Evolutionary conservation across 768 basidiomycete genomes (phyloP).

Genomic region (Mycena metata): DNA sequence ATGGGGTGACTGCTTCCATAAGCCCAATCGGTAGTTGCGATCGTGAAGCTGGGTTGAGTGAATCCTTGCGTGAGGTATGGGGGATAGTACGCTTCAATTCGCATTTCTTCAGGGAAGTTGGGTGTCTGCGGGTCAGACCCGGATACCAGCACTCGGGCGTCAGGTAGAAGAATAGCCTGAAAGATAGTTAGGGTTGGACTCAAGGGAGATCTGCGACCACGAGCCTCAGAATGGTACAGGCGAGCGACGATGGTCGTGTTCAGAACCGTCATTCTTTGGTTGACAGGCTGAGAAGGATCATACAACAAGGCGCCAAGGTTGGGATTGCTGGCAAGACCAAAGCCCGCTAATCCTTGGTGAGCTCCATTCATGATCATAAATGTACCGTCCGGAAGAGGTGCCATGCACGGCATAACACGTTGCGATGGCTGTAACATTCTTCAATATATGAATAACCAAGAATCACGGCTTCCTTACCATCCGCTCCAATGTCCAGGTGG

Average conservation of each 20-base stretch:
- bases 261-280: conserved; percentile 76
- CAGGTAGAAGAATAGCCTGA: conserved; percentile 78
- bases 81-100: conserved; percentile 85
- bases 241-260: conserved; percentile 79
- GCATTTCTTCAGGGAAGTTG: conserved; percentile 81
- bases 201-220: background rate
- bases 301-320: conserved; percentile 78
- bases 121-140: conserved; percentile 80
- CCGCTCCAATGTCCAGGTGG: conserved; percentile 86
- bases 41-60: conserved; percentile 71
- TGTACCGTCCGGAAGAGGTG: conserved; percentile 78
- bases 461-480: conserved; percentile 67
- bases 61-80: conserved; percentile 81
- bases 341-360: conserved; percentile 77
- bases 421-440: conserved; percentile 51
- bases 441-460: background rate
- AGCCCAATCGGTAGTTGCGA: conserved; percentile 72
- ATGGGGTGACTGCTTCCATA: conserved; percentile 70
- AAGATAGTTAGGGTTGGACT: conserved; percentile 40
- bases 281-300: conserved; percentile 71
- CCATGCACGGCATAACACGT: conserved; percentile 56
- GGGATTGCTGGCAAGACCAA: conserved; percentile 75
- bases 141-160: conserved; percentile 81
- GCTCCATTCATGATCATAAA: conserved; percentile 85
- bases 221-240: conserved; percentile 77